Percentiles rank a stretch among this genome's conserved stretches.
These are phyloP conservation scores for Iodosphaeria phyllophila DNA, from an alignment of 2,329 filamentous ascomycete species.

Conservation along the genomic window DNA sequence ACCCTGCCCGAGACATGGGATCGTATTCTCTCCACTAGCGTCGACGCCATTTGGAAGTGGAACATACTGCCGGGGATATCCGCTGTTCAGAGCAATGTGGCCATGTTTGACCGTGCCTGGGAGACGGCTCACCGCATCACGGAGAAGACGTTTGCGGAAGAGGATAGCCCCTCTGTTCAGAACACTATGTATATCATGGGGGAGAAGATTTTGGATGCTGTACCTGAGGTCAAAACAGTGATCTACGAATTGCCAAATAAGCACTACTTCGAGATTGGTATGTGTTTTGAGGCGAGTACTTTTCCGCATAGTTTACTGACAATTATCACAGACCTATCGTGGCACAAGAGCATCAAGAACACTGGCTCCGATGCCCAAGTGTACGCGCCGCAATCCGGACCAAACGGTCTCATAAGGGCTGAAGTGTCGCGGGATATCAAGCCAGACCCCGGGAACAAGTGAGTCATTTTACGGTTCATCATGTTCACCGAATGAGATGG, in stretches of 20 bases:
- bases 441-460: background rate
- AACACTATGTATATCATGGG: constrained; percentile 99
- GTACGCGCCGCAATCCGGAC: constrained; percentile 78
- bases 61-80: constrained; percentile 44
- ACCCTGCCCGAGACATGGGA: constrained; percentile 84
- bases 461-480: background rate
- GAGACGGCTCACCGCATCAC: constrained; percentile 64
- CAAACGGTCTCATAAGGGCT: constrained; percentile 91
- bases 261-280: constrained; percentile 94
- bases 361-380: constrained; percentile 91
- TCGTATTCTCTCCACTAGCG: constrained; percentile 84
- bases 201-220: constrained; percentile 62
- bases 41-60: constrained; percentile 81
- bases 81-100: constrained; percentile 44
- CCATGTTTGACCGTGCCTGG: constrained; percentile 65
- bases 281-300: constrained; percentile 15
- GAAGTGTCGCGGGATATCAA: constrained; percentile 52
- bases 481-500: too few relatives aligned
- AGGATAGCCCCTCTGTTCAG: constrained; percentile 85
- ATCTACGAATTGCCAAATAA: constrained; percentile 88
- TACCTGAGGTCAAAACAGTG: constrained; percentile 52
- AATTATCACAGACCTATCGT: constrained; percentile 54
- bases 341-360: constrained; percentile 92
- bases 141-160: constrained; percentile 77
- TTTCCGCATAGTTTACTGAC: constrained; percentile 1